Evolutionary conservation across 2,329 filamentous ascomycete genomes (phyloP), one percentile per base, ranked within the genome.

Genomic region (Aureobasidium zeae): DNA sequence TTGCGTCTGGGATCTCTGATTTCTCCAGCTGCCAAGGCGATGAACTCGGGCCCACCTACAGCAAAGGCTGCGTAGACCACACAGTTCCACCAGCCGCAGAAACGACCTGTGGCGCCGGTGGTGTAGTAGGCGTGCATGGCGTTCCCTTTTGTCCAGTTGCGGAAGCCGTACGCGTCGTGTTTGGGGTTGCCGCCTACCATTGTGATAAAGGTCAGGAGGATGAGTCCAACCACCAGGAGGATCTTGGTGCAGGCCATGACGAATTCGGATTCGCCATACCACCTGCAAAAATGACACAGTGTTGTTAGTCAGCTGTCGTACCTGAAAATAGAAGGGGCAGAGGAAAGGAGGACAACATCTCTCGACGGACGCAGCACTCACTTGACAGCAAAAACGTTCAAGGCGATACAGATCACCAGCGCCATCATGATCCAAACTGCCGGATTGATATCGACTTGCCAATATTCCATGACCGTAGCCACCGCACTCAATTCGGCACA

Each of bases 401-500:
- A 36, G 3, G 32, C 44, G 3, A 50, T 12, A 20, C 47, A 47
- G 15, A 50, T 38, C 13, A 47, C 28, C 28, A 30, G 13, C 6
- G 28, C 28, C 28, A 30, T 30, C 22, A 21, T 46, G 45, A 68
- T 68, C 68, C 68, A 71, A 2, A 67, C 64, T 0, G 63, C 50
- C 1, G 38, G 36, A 35, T 46, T 43, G 5, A 53, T 34, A 2
- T 36, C 15, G 4, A 37, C 9, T 24, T 52, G 55, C 78, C 78
- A 82, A 53, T 73, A 80, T 51, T 76, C 64, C 48, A 81, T 76
- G 16, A 82, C 62, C 2, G 81, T 73, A 31, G 73, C 72, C 13
- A 76, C 74, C 9, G 78, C 78, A 0, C 74, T 73, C 46, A 81
- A 78, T 57, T 82, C 78, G 44, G 74, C 71, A 26, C 64, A 66